phyloP scores from a whole-genome alignment of 768 basidiomycete genomes.

The Pleurotus djamor region DNA sequence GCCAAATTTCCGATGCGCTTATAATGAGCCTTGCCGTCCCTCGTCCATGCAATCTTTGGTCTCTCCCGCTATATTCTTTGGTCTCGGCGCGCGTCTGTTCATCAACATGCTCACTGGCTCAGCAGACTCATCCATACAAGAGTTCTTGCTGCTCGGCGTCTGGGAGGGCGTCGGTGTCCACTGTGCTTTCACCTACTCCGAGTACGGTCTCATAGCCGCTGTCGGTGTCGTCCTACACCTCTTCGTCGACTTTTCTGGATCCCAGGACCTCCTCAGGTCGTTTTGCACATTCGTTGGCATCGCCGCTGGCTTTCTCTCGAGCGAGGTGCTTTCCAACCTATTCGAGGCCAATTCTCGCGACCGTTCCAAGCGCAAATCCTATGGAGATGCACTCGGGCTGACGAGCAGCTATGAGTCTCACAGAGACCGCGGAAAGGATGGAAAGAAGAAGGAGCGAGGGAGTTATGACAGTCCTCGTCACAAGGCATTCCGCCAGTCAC shows the following conservation, averaged over 20 bases:
- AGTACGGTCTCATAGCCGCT: conserved; percentile 53
- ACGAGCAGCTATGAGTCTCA: background rate
- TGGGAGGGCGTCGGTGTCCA: conserved; percentile 78
- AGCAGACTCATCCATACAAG: conserved; percentile 46
- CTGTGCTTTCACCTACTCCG: conserved; percentile 53
- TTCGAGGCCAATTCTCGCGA: conserved; percentile 47
- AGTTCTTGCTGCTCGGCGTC: conserved; percentile 65
- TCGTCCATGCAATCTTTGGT: conserved; percentile 39
- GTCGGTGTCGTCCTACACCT: conserved; percentile 61
- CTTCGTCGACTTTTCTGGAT: conserved; percentile 55
- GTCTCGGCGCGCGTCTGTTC: conserved; percentile 70
- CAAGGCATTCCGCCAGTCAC: conserved; percentile 23
- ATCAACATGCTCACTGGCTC: conserved; percentile 55
- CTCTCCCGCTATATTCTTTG: conserved; percentile 69
- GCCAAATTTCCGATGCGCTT: background rate
- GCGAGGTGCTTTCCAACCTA: conserved; percentile 68
- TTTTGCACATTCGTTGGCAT: conserved; percentile 64
- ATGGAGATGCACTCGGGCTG: background rate
- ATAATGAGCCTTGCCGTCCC: conserved; percentile 15
- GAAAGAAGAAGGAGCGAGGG: conserved; percentile 22
- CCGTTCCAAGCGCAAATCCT: conserved; percentile 14
- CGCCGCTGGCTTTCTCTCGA: conserved; percentile 65
- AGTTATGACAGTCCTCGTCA: conserved; percentile 17
- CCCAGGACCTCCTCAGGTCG: conserved; percentile 51
- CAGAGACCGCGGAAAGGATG: conserved; percentile 1